Percentiles rank a stretch among this genome's conserved stretches.
phyloP scores from a whole-genome alignment of 2,329 filamentous ascomycete genomes.

The Pestalotiopsis sp. region DNA sequence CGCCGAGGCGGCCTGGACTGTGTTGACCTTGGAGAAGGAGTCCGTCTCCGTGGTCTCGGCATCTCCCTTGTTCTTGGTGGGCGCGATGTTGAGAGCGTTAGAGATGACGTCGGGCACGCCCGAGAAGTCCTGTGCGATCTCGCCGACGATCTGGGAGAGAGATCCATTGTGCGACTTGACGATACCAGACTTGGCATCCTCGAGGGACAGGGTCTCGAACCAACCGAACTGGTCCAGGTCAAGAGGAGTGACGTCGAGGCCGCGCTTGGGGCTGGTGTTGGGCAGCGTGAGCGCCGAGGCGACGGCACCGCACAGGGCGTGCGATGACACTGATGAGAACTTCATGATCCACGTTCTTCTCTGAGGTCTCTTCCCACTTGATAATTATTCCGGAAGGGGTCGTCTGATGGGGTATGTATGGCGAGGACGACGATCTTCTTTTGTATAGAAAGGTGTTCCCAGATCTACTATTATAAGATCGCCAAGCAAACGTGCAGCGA shows the following conservation, averaged over 20 bases:
- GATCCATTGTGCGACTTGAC: not conserved
- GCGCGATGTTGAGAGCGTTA: not conserved
- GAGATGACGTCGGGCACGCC: slow-evolving; percentile 1
- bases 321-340: slow-evolving; percentile 1
- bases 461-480: not conserved
- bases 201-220: slow-evolving; percentile 9
- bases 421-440: not conserved
- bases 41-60: not conserved
- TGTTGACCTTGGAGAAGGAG: not conserved
- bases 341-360: slow-evolving; percentile 2
- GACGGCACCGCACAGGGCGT: slow-evolving; percentile 9
- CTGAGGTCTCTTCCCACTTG: not conserved
- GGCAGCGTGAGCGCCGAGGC: slow-evolving; percentile 2
- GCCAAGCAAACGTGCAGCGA: not conserved
- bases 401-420: not conserved
- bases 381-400: not conserved
- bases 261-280: not conserved
- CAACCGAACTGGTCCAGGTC: slow-evolving; percentile 1
- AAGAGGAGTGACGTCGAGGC: not conserved
- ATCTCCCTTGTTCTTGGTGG: not conserved
- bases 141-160: not conserved
- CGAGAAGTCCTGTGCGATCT: not conserved
- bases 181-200: slow-evolving; percentile 9
- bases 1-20: not conserved
- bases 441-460: not conserved